Evolutionary conservation across 2,329 filamentous ascomycete genomes (phyloP).

Genomic region (Aspergillus sergii): DNA sequence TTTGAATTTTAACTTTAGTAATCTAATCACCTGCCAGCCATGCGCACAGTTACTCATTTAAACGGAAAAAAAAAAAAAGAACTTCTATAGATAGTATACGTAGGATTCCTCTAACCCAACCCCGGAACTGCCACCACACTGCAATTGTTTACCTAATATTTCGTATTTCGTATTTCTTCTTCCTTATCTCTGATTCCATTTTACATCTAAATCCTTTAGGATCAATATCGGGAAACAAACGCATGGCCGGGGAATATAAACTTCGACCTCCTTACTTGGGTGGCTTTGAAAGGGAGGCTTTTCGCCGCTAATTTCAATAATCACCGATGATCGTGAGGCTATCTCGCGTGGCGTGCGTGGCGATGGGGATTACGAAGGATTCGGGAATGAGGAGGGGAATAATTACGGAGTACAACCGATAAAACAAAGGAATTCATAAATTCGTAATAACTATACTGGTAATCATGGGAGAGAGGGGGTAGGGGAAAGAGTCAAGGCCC

Average conservation of each 20-base stretch:
- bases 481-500: too few relatives aligned
- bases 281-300: background rate
- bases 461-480: too few relatives aligned
- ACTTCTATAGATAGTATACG: background rate
- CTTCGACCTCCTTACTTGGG: background rate
- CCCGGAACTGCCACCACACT: too few relatives aligned
- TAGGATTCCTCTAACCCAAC: too few relatives aligned
- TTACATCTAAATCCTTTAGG: too few relatives aligned
- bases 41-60: background rate
- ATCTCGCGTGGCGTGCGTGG: conserved; percentile 3
- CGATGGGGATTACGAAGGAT: background rate
- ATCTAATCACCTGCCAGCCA: conserved; percentile 3
- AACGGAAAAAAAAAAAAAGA: too few relatives aligned
- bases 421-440: too few relatives aligned
- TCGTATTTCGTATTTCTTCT: background rate
- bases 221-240: too few relatives aligned
- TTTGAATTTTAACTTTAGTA: background rate
- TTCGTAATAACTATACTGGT: too few relatives aligned
- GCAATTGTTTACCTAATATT: too few relatives aligned
- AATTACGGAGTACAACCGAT: too few relatives aligned
- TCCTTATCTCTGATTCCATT: background rate
- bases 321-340: conserved; percentile 1
- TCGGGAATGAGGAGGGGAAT: too few relatives aligned
- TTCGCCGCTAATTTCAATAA: background rate
- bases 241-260: background rate